These are phyloP conservation scores for Colletotrichum tamarilloi DNA, from an alignment of 2,329 filamentous ascomycete genomes.

Conservation along the genomic window DNA sequence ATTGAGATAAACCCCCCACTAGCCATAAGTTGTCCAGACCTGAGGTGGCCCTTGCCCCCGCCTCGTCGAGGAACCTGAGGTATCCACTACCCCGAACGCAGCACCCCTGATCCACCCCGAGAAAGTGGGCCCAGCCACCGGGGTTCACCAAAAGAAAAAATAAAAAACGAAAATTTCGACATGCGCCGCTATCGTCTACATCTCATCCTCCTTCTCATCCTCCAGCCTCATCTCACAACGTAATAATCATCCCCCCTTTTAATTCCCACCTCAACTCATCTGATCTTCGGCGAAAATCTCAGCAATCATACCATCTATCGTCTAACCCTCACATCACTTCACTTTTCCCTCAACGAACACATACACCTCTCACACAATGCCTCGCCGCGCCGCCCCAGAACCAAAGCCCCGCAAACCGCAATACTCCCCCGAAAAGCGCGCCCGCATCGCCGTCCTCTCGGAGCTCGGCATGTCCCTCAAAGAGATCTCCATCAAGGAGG, in stretches of 20 bases:
- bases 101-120: constrained; percentile 34
- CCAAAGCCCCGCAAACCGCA: constrained; percentile 35
- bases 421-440: constrained; percentile 35
- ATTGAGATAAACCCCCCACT: not conserved
- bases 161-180: constrained; percentile 32
- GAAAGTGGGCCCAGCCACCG: constrained; percentile 32
- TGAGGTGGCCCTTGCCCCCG: too few relatives aligned
- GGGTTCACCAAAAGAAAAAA: constrained; percentile 12
- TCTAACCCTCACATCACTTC: not conserved
- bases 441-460: constrained; percentile 33
- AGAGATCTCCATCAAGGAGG: constrained; percentile 35
- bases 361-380: constrained; percentile 10
- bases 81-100: constrained; percentile 32
- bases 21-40: not conserved
- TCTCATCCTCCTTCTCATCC: constrained; percentile 10
- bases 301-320: not conserved
- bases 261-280: constrained; percentile 10
- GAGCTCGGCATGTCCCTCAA: constrained; percentile 36
- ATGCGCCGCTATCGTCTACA: not conserved
- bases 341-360: not conserved
- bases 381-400: constrained; percentile 32
- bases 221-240: constrained; percentile 9
- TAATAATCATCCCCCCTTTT: not conserved
- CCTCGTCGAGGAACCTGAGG: not conserved
- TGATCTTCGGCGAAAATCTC: not conserved